Conservation (phyloP, 2,329 filamentous ascomycete genomes). For the Orbilia blumenaviensis region DNA sequence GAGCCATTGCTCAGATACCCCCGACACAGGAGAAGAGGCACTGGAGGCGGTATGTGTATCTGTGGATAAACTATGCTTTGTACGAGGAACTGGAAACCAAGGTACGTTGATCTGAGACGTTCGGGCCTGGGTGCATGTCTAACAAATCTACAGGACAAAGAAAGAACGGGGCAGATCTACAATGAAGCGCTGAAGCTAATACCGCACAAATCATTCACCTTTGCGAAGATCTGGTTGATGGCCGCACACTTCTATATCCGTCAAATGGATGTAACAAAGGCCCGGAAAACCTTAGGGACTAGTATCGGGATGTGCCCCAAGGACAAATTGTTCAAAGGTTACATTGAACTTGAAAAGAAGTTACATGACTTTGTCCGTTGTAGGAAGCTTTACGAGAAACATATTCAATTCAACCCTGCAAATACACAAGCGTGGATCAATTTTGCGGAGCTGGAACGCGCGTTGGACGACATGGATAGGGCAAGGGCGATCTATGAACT, state of each 20-base stretch:
- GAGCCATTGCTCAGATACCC: constrained; percentile 92
- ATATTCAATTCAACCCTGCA: constrained; percentile 87
- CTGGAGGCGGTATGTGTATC: constrained; percentile 95
- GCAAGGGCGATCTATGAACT: constrained; percentile 91
- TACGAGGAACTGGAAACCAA: constrained; percentile 91
- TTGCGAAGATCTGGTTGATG: constrained; percentile 94
- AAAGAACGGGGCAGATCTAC: constrained; percentile 88
- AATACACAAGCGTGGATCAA: constrained; percentile 97
- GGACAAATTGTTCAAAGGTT: constrained; percentile 91
- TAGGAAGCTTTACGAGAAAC: constrained; percentile 90
- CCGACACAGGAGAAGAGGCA: constrained; percentile 96
- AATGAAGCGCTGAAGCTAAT: constrained; percentile 85
- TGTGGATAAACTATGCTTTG: constrained; percentile 96
- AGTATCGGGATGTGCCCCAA: constrained; percentile 96
- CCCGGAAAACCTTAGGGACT: constrained; percentile 83
- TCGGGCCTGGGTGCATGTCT: not conserved
- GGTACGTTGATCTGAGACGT: constrained; percentile 26
- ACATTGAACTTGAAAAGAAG: constrained; percentile 90
- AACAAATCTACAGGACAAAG: constrained; percentile 66
- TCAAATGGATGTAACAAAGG: constrained; percentile 81
- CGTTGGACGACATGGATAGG: constrained; percentile 87
- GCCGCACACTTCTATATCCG: constrained; percentile 94
- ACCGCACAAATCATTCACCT: constrained; percentile 96
- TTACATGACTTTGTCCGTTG: constrained; percentile 94
- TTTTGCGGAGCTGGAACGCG: constrained; percentile 91